Base-by-base conservation (phyloP, 257 asterid species). In the Solanum microdontum region DNA sequence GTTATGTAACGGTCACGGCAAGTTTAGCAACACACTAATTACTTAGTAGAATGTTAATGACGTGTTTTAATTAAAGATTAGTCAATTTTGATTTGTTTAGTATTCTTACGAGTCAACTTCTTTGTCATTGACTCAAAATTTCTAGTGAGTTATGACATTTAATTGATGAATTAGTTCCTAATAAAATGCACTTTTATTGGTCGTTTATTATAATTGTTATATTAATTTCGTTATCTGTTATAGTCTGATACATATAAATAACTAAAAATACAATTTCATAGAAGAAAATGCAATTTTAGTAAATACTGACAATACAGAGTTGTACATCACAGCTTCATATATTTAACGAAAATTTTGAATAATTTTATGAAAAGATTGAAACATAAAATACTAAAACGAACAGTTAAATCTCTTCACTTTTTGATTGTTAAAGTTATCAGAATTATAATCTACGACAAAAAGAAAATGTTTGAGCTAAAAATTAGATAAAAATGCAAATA, bases 1-100 rank as follows among this genome's bases (percentile, higher is more conserved):
- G 96, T 90, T 91, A 89, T 90, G 82, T 88, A 68, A 92, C 95
- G 94, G 90, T 58, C 88, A 90, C 94, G 91, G 92, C 91, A 37
- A 74, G 82, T 34, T 33, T 73, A 19, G 43, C 7, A 72, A 72
- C 26, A 32, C 2, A 33, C 14, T 33, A 33, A 30, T 68, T 70
- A 15, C 40, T 14, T 2, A 70, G 4, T 32, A 32, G 40, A 70
- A 70, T 30, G 79, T 17, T 32, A 72, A 55, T 55, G 24, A 55
- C 64, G 9, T 55, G 64, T 55, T 19, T 55, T 55, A 55, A 30
- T 70, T 70, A 70, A 2, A 7, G 40, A 15, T 30, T 30, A 72
- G 3, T 72, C 45, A 33, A 33, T 72, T 72, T 33, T 32, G 5
- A 21, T 32, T 72, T 17, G 23, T 7, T 72, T 32, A 33, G 45